Conservation (phyloP, 768 basidiomycete species). For the Leccinellum luteum region DNA sequence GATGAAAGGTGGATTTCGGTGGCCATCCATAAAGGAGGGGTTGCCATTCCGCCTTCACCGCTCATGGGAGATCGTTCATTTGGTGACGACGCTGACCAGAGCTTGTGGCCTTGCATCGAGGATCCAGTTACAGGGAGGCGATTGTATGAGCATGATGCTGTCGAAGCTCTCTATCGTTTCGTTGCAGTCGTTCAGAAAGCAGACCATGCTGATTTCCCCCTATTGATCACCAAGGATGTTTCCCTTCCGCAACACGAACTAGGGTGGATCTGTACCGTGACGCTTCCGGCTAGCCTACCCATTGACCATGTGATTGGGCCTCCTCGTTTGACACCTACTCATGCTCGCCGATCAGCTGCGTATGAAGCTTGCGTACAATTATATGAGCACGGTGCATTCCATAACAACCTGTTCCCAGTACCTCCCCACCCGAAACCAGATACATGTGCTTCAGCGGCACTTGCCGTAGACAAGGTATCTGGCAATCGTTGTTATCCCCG, state of each 20-base stretch:
- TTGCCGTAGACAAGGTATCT: slow-evolving; percentile 27
- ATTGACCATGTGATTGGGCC: slow-evolving; percentile 44
- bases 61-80: slow-evolving; percentile 40
- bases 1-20: slow-evolving; percentile 52
- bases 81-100: slow-evolving; percentile 40
- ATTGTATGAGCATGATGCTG: slow-evolving; percentile 58
- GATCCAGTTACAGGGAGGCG: slow-evolving; percentile 64
- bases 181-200: slow-evolving; percentile 25
- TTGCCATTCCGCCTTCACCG: slow-evolving; percentile 44
- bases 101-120: slow-evolving; percentile 39
- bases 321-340: slow-evolving; percentile 41
- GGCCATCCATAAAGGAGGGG: slow-evolving; percentile 32
- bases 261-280: slow-evolving; percentile 47
- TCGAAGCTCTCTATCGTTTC: slow-evolving; percentile 54
- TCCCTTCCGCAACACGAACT: slow-evolving; percentile 15
- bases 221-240: slow-evolving; percentile 26
- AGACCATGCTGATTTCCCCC: slow-evolving; percentile 5
- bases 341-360: slow-evolving; percentile 60
- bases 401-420: slow-evolving; percentile 42
- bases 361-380: slow-evolving; percentile 54
- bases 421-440: slow-evolving; percentile 5
- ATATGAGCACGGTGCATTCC: slow-evolving; percentile 49
- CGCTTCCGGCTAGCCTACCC: slow-evolving; percentile 43
- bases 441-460: slow-evolving; percentile 1
- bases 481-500: slow-evolving; percentile 56